Evolutionary conservation across 352 stramenopile genomes (phyloP).

Genomic region (Poterioochromonas sp.): DNA sequence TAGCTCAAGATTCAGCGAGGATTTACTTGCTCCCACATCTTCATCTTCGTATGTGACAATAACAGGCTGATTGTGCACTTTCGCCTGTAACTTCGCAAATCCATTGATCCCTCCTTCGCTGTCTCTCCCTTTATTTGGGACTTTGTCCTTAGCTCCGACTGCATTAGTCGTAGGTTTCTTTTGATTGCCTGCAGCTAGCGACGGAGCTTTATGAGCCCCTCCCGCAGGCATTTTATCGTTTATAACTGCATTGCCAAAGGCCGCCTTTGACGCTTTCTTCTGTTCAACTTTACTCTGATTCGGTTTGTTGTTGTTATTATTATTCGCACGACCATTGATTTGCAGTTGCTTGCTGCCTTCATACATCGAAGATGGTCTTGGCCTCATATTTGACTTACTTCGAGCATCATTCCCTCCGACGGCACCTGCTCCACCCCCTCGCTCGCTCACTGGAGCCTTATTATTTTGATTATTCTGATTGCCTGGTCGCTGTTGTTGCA

Average conservation of each 20-base stretch:
- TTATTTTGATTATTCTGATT: not conserved
- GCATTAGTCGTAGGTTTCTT: not conserved
- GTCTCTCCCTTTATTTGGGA: no score
- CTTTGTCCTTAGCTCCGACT: not conserved
- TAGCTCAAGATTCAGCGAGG: not conserved
- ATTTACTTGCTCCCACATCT: not conserved
- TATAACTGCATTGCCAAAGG: not conserved
- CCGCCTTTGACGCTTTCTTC: not conserved
- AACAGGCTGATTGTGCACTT: not conserved
- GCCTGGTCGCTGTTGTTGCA: not conserved
- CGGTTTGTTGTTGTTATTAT: not conserved
- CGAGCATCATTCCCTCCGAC: not conserved
- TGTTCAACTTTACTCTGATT: not conserved
- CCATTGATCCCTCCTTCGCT: not conserved
- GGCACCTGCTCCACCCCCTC: not conserved
- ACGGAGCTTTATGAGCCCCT: not conserved
- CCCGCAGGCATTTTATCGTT: no score
- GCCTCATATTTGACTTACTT: not conserved
- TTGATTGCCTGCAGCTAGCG: not conserved
- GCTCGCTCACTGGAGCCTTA: not conserved
- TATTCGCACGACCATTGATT: not conserved
- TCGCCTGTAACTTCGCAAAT: conserved; percentile 1
- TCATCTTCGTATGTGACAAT: conserved; percentile 30
- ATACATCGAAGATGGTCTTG: conserved; percentile 20
- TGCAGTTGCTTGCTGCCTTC: not conserved